phyloP scores from a whole-genome alignment of 2,329 filamentous ascomycete genomes.

The Alternaria novae-zelandiae region DNA sequence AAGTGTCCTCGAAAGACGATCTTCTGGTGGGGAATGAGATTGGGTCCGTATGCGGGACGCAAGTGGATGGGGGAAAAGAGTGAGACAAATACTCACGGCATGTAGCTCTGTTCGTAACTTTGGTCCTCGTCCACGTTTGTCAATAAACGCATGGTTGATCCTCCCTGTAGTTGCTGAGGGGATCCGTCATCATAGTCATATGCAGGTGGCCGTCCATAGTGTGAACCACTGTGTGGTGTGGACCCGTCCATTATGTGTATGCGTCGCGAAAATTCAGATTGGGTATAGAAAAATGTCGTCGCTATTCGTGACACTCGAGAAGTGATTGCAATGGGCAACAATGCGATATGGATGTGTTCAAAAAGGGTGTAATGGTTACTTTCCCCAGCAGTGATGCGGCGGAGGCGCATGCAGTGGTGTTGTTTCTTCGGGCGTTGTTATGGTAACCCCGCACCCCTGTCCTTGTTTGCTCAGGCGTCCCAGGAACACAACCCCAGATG shows the following conservation, averaged over 20 bases:
- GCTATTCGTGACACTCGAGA: conserved; percentile 3
- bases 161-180: conserved; percentile 45
- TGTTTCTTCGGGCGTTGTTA: conserved; percentile 19
- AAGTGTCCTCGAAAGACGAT: conserved; percentile 38
- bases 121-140: conserved; percentile 53
- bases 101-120: conserved; percentile 50
- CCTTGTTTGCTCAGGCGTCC: conserved; percentile 7
- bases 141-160: conserved; percentile 59
- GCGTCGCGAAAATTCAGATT: conserved; percentile 2
- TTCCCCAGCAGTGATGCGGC: conserved; percentile 5
- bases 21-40: conserved; percentile 33
- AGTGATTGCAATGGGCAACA: conserved; percentile 16
- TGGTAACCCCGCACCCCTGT: conserved; percentile 7
- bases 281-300: conserved; percentile 1
- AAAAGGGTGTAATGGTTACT: conserved; percentile 17
- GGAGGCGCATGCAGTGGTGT: conserved; percentile 8
- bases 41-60: conserved; percentile 27
- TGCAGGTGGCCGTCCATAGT: conserved; percentile 52
- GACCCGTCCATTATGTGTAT: conserved; percentile 40
- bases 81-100: conserved; percentile 50
- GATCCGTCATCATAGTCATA: conserved; percentile 53
- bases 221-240: conserved; percentile 41
- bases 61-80: conserved; percentile 27
- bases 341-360: conserved; percentile 25
- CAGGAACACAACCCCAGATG: conserved; percentile 10